Evolutionary conservation across 2,329 filamentous ascomycete species (phyloP).

Genomic region (Fusarium pseudocircinatum): DNA sequence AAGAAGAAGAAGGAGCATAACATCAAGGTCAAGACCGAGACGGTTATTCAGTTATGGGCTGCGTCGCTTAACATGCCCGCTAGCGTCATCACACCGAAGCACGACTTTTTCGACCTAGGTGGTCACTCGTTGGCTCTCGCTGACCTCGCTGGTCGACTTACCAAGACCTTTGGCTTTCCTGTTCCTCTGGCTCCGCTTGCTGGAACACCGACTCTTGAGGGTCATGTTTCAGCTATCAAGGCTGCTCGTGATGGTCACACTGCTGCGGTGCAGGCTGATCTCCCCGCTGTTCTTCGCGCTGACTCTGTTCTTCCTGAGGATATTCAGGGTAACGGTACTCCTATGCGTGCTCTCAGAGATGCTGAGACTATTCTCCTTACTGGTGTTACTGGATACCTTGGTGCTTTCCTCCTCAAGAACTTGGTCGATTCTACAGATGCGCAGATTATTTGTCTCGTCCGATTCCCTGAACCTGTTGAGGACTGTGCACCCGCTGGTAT

Average conservation of each 20-base stretch:
- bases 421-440: conserved; percentile 75
- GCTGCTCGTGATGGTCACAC: conserved; percentile 77
- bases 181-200: conserved; percentile 77
- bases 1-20: conserved; percentile 61
- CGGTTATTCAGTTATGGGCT: conserved; percentile 78
- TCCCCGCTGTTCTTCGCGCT: conserved; percentile 73
- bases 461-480: conserved; percentile 73
- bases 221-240: conserved; percentile 77
- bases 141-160: conserved; percentile 76
- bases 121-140: conserved; percentile 83
- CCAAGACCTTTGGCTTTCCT: conserved; percentile 76
- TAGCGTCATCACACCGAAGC: conserved; percentile 71
- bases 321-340: conserved; percentile 66
- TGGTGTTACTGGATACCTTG: conserved; percentile 79
- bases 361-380: conserved; percentile 77
- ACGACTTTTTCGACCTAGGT: conserved; percentile 84
- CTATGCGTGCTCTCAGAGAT: conserved; percentile 68
- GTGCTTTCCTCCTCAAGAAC: conserved; percentile 76
- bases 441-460: conserved; percentile 76
- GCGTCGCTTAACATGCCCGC: conserved; percentile 72
- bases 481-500: conserved; percentile 73
- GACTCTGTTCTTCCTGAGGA: conserved; percentile 75
- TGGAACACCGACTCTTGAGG: conserved; percentile 75
- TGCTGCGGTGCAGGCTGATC: conserved; percentile 77
- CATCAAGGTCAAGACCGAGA: conserved; percentile 72